Percentiles rank a stretch among this genome's conserved stretches.
phyloP scores from a whole-genome alignment of 352 stramenopile species.

The Globisporangium emineosum region DNA sequence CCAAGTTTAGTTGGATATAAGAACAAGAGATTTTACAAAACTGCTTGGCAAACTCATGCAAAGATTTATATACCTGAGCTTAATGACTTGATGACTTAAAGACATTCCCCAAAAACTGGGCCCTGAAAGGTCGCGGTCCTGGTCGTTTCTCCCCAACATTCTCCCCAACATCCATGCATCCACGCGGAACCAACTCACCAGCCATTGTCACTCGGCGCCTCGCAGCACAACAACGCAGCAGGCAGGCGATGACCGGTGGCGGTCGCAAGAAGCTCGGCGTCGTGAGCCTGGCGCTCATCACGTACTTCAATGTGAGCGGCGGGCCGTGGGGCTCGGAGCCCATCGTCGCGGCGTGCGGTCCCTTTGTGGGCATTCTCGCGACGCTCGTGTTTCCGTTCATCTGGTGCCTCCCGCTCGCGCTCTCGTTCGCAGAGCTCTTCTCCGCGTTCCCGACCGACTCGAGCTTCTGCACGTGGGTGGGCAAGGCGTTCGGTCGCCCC shows the following conservation, averaged over 20 bases:
- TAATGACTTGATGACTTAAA: too few species aligned
- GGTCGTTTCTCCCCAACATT: not conserved
- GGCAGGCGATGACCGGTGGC: not conserved
- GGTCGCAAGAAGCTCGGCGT: constrained; percentile 55
- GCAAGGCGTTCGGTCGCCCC: constrained; percentile 69
- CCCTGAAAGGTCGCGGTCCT: too few species aligned
- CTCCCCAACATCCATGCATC: too few species aligned
- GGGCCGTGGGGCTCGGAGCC: constrained; percentile 70
- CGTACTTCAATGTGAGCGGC: constrained; percentile 77
- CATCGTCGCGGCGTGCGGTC: constrained; percentile 57
- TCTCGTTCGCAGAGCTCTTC: constrained; percentile 77
- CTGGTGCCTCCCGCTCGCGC: constrained; percentile 65
- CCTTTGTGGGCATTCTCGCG: constrained; percentile 60
- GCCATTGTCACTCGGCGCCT: not conserved
- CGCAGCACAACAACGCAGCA: not conserved
- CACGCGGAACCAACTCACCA: not conserved
- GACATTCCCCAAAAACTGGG: too few species aligned
- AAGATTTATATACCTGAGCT: too few species aligned
- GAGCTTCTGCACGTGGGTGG: constrained; percentile 82
- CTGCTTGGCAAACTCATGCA: too few species aligned
- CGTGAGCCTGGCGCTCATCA: constrained; percentile 67
- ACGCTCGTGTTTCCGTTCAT: constrained; percentile 65
- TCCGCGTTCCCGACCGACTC: constrained; percentile 76
- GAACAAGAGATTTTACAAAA: too few species aligned
- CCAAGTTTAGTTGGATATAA: too few species aligned